Base-by-base conservation (phyloP, 345 rosid genomes). In the Eucalyptus marginata region DNA sequence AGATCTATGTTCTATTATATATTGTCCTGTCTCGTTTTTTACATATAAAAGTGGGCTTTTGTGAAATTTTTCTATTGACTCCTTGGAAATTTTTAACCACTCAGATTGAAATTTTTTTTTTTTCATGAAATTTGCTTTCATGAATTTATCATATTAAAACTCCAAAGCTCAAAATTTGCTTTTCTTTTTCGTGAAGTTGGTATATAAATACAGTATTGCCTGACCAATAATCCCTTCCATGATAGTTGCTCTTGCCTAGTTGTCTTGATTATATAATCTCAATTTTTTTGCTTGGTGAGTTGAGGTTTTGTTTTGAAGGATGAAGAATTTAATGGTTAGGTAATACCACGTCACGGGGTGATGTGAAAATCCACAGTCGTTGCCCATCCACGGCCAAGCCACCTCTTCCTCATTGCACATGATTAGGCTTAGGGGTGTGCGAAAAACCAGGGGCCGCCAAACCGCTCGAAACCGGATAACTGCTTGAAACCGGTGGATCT, bases 271-370 rank as follows among this genome's bases (percentile, higher is more conserved):
- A 18, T 18, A 18, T 5, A 18, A 71, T 36, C 27, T 20, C 13
- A 3, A 36, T 3, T 17, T 16, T 68, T 68, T 33, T 68, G 7
- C 24, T 31, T 4, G 25, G 25, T 8, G 3, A 36, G 24, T 36
- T 5, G 83, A 71, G 27, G 8, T 71, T 52, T 18, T 52, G 5
- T 52, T 4, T 18, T 8, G 58, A 10, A 18, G 58, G 58, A 52
- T 52, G 58, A 52, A 62, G 25, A 7, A 62, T 29, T 13, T 29
- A n/a, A n/a, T n/a, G 76, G 3, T 64, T 7, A n/a, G 20, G 33
- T n/a, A 7, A n/a, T 64, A 4, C 5, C 11, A 15, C 18, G 2
- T 14, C 20, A 64, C 4, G 33, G 76, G 76, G 8, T 0, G 2
- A n/a, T 2, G 10, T 64, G 20, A 64, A 64, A 64, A 64, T n/a